Base-by-base conservation (phyloP, 495 filamentous ascomycete species). In the Trichocladium antarcticum region DNA sequence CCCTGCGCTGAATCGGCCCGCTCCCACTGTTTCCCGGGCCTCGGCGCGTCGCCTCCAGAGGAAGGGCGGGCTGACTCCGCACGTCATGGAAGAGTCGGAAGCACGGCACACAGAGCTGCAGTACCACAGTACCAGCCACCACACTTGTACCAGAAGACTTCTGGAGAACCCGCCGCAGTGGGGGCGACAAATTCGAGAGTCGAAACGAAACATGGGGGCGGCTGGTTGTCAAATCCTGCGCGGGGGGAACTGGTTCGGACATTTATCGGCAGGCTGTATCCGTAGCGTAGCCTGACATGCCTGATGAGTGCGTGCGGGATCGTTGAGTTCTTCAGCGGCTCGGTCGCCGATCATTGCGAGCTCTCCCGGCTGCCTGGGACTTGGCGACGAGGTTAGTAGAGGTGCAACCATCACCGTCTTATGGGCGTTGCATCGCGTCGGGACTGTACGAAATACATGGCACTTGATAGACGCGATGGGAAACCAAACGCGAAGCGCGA, bases 401-500 rank as follows among this genome's bases (percentile, higher is more conserved):
- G n/a, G n/a, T n/a, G n/a, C n/a, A n/a, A n/a, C n/a, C n/a, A n/a
- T n/a, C n/a, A n/a, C n/a, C n/a, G n/a, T 27, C 24, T 27, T 27
- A 27, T 27, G 24, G 24, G 24, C 24, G 24, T 27, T 27, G 3
- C 24, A 27, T 8, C 4, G 24, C 24, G n/a, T n/a, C n/a, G n/a
- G n/a, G n/a, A n/a, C n/a, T n/a, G n/a, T 8, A 27, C 3, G 24
- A 27, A 27, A 3, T 8, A 27, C 24, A 27, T 27, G 24, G 4
- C 24, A 3, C 4, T 3, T 27, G 24, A 8, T 16, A 16, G 14
- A 20, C 37, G 47, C 47, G 47, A 17, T 22, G 20, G 36, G 2
- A 21, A 20, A 20, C 39, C 39, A 37, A 49, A 21, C 47, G 38
- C 47, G 47, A 49, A 49, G 32, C 47, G 47, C 47, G 47, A 49